Conservation (phyloP, 1,284 basidiomycete genomes). For the Irpex lacteus region DNA sequence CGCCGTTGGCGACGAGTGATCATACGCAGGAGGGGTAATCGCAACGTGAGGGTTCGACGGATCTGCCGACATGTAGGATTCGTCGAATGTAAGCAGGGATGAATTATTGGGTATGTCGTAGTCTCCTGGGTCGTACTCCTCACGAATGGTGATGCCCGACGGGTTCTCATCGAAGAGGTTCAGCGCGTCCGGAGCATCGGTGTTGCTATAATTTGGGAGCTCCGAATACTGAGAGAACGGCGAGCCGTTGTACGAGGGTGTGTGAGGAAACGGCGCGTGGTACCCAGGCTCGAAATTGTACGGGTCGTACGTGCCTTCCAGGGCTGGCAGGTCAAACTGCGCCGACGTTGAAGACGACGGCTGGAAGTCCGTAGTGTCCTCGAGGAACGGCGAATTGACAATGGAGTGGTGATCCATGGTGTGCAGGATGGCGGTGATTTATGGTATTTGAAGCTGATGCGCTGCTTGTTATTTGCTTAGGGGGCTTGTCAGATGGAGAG, state of each 20-base stretch:
- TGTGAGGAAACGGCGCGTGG: conserved; percentile 38
- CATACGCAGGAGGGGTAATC: conserved; percentile 34
- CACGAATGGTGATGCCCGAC: conserved; percentile 30
- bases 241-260: conserved; percentile 55
- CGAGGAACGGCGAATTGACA: conserved; percentile 21
- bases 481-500: conserved; percentile 1
- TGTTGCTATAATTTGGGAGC: conserved; percentile 49
- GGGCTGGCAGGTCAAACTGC: conserved; percentile 25
- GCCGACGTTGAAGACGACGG: conserved; percentile 22
- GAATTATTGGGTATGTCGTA: conserved; percentile 56
- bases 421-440: conserved; percentile 20
- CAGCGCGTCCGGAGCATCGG: conserved; percentile 36
- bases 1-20: conserved; percentile 36
- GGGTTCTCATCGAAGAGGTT: conserved; percentile 39
- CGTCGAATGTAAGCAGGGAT: conserved; percentile 57
- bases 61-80: conserved; percentile 44
- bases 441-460: conserved; percentile 23
- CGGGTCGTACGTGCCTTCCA: conserved; percentile 31
- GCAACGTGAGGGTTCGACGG: conserved; percentile 34
- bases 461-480: conserved; percentile 27
- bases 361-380: conserved; percentile 23
- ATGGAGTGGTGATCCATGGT: conserved; percentile 25
- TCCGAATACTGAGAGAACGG: conserved; percentile 68
- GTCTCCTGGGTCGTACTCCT: conserved; percentile 65
- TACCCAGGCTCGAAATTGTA: conserved; percentile 32